Conservation (phyloP, 1,139 yeast species). For the Nakaseomyces kungkrabaensis region DNA sequence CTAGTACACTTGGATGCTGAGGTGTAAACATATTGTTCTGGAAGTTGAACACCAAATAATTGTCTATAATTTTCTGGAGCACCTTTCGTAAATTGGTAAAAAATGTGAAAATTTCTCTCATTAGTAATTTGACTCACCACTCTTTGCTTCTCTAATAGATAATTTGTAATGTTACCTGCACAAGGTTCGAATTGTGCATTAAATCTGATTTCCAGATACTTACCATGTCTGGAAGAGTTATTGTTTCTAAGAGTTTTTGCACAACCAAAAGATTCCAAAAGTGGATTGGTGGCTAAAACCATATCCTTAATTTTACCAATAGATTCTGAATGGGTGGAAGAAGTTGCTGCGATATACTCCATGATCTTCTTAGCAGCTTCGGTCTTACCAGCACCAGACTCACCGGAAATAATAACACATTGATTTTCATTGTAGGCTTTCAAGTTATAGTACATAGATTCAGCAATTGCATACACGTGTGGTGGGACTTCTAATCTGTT, state of each 20-base stretch:
- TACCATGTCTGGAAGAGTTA: constrained; percentile 97
- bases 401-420: constrained; percentile 97
- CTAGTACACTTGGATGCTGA: constrained; percentile 76
- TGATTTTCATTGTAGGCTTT: constrained; percentile 92
- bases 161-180: constrained; percentile 93
- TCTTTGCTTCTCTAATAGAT: constrained; percentile 86
- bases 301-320: constrained; percentile 88
- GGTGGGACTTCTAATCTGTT: constrained; percentile 97
- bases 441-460: constrained; percentile 90
- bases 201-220: constrained; percentile 86
- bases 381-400: constrained; percentile 98
- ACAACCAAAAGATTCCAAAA: constrained; percentile 95
- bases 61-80: constrained; percentile 82
- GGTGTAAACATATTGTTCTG: constrained; percentile 86
- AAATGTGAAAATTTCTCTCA: constrained; percentile 95
- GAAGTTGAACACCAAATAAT: constrained; percentile 79
- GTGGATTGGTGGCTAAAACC: constrained; percentile 96
- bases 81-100: constrained; percentile 89
- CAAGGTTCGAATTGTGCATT: constrained; percentile 77
- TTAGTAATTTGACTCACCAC: constrained; percentile 90
- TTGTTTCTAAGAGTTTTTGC: constrained; percentile 97
- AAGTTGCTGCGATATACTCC: constrained; percentile 94
- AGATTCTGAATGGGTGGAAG: constrained; percentile 45
- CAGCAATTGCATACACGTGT: constrained; percentile 97
- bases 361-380: constrained; percentile 98